Percentiles rank a stretch among this genome's conserved stretches.
These are phyloP conservation scores for Pleurotus cornucopiae DNA, from an alignment of 768 basidiomycete species.

Conservation along the genomic window DNA sequence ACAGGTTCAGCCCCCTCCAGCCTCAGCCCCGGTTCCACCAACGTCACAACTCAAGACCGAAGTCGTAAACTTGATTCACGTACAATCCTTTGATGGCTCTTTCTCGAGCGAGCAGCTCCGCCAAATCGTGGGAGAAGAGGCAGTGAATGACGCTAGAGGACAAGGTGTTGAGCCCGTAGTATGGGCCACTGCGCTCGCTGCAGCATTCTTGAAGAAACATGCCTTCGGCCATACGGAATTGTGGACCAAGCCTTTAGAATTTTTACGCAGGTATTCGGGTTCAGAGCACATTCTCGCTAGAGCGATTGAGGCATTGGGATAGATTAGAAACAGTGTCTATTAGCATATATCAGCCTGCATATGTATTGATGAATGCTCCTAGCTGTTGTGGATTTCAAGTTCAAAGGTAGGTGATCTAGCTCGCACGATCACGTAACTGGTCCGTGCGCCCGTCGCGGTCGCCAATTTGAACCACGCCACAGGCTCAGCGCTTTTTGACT, in stretches of 20 bases:
- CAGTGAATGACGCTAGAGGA: conserved; percentile 25
- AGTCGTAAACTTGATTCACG: conserved; percentile 30
- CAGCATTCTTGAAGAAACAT: conserved; percentile 39
- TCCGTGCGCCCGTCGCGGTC: neutral
- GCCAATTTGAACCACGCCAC: conserved; percentile 2
- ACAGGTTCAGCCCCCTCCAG: neutral
- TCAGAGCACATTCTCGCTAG: neutral
- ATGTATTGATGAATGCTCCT: neutral
- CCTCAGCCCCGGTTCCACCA: conserved; percentile 15
- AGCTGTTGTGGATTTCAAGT: neutral
- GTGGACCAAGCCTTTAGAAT: neutral
- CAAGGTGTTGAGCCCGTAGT: conserved; percentile 26
- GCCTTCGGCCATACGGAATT: neutral
- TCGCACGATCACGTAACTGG: conserved; percentile 6
- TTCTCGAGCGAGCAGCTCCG: conserved; percentile 31
- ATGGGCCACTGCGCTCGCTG: conserved; percentile 47
- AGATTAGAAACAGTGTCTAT: neutral
- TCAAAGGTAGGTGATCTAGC: too few relatives aligned
- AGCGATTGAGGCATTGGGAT: neutral
- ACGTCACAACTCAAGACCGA: conserved; percentile 13
- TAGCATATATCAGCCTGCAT: neutral
- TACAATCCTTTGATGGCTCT: conserved; percentile 46
- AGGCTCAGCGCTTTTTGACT: conserved; percentile 3
- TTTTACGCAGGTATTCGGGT: neutral
- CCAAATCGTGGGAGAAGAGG: conserved; percentile 29